phyloP scores from a whole-genome alignment of 371 early-diverging fungal genomes.

The Actinomucor elegans region DNA sequence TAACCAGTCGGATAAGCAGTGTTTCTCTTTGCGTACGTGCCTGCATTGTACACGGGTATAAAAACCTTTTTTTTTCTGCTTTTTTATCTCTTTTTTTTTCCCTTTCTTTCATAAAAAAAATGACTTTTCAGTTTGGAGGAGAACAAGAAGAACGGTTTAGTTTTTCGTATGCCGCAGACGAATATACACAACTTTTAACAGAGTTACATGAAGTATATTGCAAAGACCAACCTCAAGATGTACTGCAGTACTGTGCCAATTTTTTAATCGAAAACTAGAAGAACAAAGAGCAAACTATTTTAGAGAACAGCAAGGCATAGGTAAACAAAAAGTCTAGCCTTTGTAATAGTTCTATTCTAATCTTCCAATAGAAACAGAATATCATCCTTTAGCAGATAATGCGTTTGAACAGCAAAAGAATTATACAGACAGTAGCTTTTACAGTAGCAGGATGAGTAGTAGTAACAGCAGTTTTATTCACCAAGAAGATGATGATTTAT shows the following conservation, averaged over 20 bases:
- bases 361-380: conserved; percentile 13
- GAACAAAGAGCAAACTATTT: conserved; percentile 52
- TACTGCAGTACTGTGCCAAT: conserved; percentile 84
- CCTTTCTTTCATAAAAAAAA: conserved; percentile 5
- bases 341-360: neutral
- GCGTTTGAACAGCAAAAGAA: neutral
- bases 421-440: neutral
- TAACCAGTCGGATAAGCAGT: too few relatives aligned
- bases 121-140: conserved; percentile 7
- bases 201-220: conserved; percentile 26
- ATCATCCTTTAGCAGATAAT: conserved; percentile 26
- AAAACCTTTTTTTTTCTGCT: neutral
- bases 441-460: conserved; percentile 19
- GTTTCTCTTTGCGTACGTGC: too few relatives aligned
- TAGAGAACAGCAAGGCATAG: conserved; percentile 9
- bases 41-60: conserved; percentile 1
- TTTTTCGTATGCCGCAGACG: conserved; percentile 23
- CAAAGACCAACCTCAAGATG: conserved; percentile 62
- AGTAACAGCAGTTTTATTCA: conserved; percentile 22
- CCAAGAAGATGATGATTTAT: conserved; percentile 46
- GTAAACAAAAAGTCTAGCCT: neutral
- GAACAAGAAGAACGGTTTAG: neutral
- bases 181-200: conserved; percentile 30
- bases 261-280: conserved; percentile 74
- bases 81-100: neutral